A percentile compares a stretch with the other conserved stretches of the same genome.
These are phyloP conservation scores for Mycena maculata DNA, from an alignment of 768 basidiomycete genomes.

Conservation along the genomic window DNA sequence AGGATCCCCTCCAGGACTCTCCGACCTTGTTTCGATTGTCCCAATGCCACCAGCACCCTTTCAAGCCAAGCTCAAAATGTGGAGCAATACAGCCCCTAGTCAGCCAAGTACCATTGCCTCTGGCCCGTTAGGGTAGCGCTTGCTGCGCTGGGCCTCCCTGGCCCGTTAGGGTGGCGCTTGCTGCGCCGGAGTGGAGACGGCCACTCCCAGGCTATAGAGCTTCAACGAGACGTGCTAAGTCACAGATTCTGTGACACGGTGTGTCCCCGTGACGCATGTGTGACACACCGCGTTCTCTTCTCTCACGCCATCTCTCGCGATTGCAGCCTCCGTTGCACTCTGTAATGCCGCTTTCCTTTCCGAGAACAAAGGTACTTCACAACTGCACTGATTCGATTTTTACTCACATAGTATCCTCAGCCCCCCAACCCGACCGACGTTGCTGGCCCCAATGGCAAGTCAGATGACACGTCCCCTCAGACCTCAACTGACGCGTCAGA, in stretches of 20 bases:
- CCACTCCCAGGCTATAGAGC: too few relatives aligned
- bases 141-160: too few relatives aligned
- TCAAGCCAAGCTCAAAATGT: too few relatives aligned
- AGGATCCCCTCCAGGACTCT: too few relatives aligned
- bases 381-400: neutral
- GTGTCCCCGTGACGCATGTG: too few relatives aligned
- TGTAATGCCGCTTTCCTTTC: constrained; percentile 1
- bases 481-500: constrained; percentile 43
- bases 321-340: constrained; percentile 11
- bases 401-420: constrained; percentile 18
- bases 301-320: neutral
- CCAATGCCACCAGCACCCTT: too few relatives aligned
- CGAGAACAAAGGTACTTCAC: constrained; percentile 19
- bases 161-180: too few relatives aligned
- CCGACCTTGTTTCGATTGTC: too few relatives aligned
- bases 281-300: neutral
- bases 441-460: constrained; percentile 47
- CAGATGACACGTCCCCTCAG: constrained; percentile 10
- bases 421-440: constrained; percentile 16
- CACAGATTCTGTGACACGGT: constrained; percentile 13
- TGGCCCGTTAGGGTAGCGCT: too few relatives aligned
- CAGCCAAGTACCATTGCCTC: too few relatives aligned
- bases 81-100: too few relatives aligned
- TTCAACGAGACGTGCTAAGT: constrained; percentile 9
- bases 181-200: too few relatives aligned